Percentiles rank a stretch among this genome's conserved stretches.
Conservation (phyloP, 192 early-diverging fungal genomes). For the Coemansia sp. region DNA sequence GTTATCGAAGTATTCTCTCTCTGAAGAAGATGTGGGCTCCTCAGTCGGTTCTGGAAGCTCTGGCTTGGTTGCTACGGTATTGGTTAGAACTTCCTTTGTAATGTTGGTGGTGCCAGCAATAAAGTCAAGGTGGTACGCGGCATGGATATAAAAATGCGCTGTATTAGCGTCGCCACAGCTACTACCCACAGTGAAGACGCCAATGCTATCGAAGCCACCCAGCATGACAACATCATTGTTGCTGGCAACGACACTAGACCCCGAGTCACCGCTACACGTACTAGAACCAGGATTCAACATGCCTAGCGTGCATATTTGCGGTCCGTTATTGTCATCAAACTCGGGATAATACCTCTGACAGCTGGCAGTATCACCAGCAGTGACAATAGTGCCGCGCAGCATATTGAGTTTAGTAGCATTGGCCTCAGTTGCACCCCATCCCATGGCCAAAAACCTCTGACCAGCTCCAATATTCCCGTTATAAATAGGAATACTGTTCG, state of each 20-base stretch:
- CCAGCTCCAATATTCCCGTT: slow-evolving; percentile 10
- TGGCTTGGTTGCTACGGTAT: neutral
- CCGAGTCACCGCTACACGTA: slow-evolving; percentile 44
- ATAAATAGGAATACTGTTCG: slow-evolving; percentile 28
- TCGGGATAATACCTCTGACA: slow-evolving; percentile 16
- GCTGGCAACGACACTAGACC: slow-evolving; percentile 33
- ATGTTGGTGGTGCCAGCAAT: slow-evolving; percentile 33
- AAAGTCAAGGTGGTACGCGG: slow-evolving; percentile 47
- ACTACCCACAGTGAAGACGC: neutral
- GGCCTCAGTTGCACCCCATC: slow-evolving; percentile 45
- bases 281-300: slow-evolving; percentile 25
- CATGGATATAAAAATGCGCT: slow-evolving; percentile 43
- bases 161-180: slow-evolving; percentile 25
- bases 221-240: slow-evolving; percentile 14
- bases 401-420: slow-evolving; percentile 23
- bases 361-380: slow-evolving; percentile 16
- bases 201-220: slow-evolving; percentile 41
- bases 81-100: slow-evolving; percentile 13
- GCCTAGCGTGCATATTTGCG: slow-evolving; percentile 40
- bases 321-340: slow-evolving; percentile 30
- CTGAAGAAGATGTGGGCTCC: neutral
- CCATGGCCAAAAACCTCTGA: slow-evolving; percentile 42
- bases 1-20: neutral
- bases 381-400: slow-evolving; percentile 32
- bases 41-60: neutral